Evolutionary conservation across 768 basidiomycete species (phyloP).

Genomic region (Suillus plorans): DNA sequence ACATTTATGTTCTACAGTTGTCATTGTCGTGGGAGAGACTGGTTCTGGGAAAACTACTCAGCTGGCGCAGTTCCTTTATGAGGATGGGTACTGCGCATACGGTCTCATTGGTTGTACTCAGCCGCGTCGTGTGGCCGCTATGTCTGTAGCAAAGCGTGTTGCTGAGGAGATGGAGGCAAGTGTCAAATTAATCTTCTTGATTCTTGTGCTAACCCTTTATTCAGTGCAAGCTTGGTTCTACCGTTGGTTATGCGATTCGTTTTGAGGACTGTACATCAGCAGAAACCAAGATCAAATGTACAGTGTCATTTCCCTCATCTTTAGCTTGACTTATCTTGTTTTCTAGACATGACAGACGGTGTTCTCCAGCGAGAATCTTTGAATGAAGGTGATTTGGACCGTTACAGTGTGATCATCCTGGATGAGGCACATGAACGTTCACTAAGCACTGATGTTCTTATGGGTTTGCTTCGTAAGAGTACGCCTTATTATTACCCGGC

Average conservation of each 20-base stretch:
- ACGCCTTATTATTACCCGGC: slow-evolving; percentile 25
- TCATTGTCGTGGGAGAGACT: slow-evolving; percentile 98
- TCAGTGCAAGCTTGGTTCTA: slow-evolving; percentile 84
- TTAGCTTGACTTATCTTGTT: slow-evolving; percentile 3
- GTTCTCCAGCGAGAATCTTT: slow-evolving; percentile 96
- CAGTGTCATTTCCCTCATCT: slow-evolving; percentile 23
- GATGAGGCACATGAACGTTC: slow-evolving; percentile 99
- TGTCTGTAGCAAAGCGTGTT: slow-evolving; percentile 99
- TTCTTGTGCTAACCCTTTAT: slow-evolving; percentile 10
- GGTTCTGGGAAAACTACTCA: slow-evolving; percentile 99
- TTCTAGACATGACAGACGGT: slow-evolving; percentile 96
- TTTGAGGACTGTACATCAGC: slow-evolving; percentile 97
- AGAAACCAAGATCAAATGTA: slow-evolving; percentile 97
- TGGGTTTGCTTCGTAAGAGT: slow-evolving; percentile 96
- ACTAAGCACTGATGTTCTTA: slow-evolving; percentile 94
- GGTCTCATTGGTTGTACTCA: slow-evolving; percentile 97
- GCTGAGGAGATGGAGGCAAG: slow-evolving; percentile 98
- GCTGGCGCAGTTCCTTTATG: slow-evolving; percentile 91
- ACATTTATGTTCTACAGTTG: slow-evolving; percentile 47
- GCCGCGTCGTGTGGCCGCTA: slow-evolving; percentile 97
- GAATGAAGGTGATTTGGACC: slow-evolving; percentile 97
- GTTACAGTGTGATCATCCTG: slow-evolving; percentile 96
- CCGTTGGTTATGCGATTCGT: slow-evolving; percentile 96
- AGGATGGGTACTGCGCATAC: slow-evolving; percentile 90
- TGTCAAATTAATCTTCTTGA: slow-evolving; percentile 5